Base-by-base conservation (phyloP, 495 filamentous ascomycete species). In the Neurospora sp. region DNA sequence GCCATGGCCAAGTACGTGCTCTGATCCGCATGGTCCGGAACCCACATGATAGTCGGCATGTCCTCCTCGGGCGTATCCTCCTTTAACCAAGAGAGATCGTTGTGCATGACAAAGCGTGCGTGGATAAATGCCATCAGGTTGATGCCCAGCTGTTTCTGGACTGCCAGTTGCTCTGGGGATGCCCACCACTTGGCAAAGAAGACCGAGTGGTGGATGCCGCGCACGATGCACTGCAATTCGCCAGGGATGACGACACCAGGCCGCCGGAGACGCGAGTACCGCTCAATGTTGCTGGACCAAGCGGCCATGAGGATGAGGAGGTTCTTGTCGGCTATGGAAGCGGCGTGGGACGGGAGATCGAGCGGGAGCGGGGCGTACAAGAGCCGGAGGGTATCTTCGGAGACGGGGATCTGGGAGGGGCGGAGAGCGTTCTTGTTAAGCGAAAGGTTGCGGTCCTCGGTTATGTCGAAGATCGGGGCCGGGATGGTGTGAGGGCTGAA, bases 231-330 rank as follows among this genome's bases (percentile, higher is more conserved):
- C 14, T 72, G n/a, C 11, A 48, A 14, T 39, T 76, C 72, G 8
- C 39, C n/a, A 23, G 12, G 18, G 39, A 73, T 41, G 11, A 62
- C 9, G 7, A 48, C n/a, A 20, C 44, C 23, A 10, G 74, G 74
- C 6, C 76, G 72, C 11, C 76, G 74, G n/a, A 77, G 72, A 18
- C 73, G 72, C 31, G 70, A 39, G 40, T 75, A 75, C 42, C 76
- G 62, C 66, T 77, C 73, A 16, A 77, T 66, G 37, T 77, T 72
- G 16, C 76, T 73, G n/a, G 71, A 46, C 62, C 71, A 75, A 23
- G 76, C 76, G 31, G 76, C 76, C 69, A 73, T 72, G 6, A 76
- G 69, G 39, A 76, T 73, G 39, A 77, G 74, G 41, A 74, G 16
- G 71, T 76, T 72, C 59, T 77, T 77, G 74, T 69, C 37, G 3